Evolutionary conservation across 2,329 filamentous ascomycete genomes (phyloP), one percentile per base, ranked within the genome.

Genomic region (Gnomoniopsis smithogilvyi): DNA sequence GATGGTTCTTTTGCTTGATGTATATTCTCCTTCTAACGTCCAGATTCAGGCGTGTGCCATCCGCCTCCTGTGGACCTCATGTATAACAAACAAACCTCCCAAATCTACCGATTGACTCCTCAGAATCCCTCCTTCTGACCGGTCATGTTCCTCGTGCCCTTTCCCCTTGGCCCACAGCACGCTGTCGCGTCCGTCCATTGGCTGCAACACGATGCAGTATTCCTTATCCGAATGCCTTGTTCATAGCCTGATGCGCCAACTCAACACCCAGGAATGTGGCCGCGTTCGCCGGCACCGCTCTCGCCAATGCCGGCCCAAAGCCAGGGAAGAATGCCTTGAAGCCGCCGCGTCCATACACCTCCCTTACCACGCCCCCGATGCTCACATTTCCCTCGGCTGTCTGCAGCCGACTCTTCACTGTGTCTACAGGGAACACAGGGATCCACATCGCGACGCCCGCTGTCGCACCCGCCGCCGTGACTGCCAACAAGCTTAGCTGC

Each of bases 391-490:
- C 92, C 69, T 95, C 90, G 46, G 92, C 92, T 47, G 91, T 96
- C 81, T 99, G 95, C 72, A 99, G 78, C 41, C 93, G 82, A 64
- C 89, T 93, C 85, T 99, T 99, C 77, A 99, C 88, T 0, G 95
- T 99, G 71, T 99, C 95, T 64, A 99, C 84, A 22, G 95, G 95
- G 84, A 99, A 99, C 46, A 99, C 93, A 56, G 95, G 93, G 66
- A 97, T 95, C 95, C 95, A 99, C 95, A 99, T 99, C 63, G 95
- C 95, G 26, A 99, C 85, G 70, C 95, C 95, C 0, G 95, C 95
- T 3, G 88, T 90, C 63, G 91, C 95, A 67, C 95, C 95, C 2
- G 95, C 95, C 30, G 86, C 84, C 67, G 93, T 91, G 59, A 99
- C 84, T 12, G 95, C 95, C 2, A 85, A 78, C 63, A 99, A 79